Conservation (phyloP, 495 filamentous ascomycete species). For the Delitschia confertaspora region DNA sequence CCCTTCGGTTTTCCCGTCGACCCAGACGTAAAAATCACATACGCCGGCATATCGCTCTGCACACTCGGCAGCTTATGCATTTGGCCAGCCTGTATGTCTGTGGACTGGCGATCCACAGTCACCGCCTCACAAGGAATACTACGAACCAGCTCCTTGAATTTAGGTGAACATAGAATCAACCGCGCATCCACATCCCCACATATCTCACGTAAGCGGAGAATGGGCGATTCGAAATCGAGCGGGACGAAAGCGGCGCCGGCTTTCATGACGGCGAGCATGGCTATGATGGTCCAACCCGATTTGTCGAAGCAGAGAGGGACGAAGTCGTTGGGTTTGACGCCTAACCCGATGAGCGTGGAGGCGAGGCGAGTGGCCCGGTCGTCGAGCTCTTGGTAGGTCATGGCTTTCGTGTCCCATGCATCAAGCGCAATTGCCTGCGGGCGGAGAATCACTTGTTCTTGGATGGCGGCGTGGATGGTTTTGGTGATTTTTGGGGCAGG, state of each 20-base stretch:
- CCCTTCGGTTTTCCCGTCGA: slow-evolving; percentile 50
- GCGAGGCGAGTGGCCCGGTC: slow-evolving; percentile 33
- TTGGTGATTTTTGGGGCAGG: slow-evolving; percentile 33
- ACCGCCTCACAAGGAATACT: slow-evolving; percentile 17
- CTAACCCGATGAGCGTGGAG: slow-evolving; percentile 24
- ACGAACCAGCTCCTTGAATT: slow-evolving; percentile 16
- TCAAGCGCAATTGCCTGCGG: slow-evolving; percentile 14
- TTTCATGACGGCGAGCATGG: slow-evolving; percentile 25
- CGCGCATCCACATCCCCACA: slow-evolving; percentile 19
- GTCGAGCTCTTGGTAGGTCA: slow-evolving; percentile 35
- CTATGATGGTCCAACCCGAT: slow-evolving; percentile 13
- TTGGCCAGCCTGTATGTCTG: slow-evolving; percentile 9
- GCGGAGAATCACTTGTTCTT: slow-evolving; percentile 23
- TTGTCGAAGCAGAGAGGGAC: slow-evolving; percentile 26
- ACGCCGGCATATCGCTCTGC: slow-evolving; percentile 23
- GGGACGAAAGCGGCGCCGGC: slow-evolving; percentile 26
- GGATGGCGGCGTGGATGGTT: slow-evolving; percentile 48
- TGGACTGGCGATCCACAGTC: slow-evolving; percentile 7
- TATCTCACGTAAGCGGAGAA: slow-evolving; percentile 19
- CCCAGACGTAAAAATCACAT: slow-evolving; percentile 45
- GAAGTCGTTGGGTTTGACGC: slow-evolving; percentile 33
- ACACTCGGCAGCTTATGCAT: slow-evolving; percentile 13
- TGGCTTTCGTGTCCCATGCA: slow-evolving; percentile 28
- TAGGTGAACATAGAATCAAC: slow-evolving; percentile 22
- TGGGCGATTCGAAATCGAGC: slow-evolving; percentile 19